Percentiles rank a stretch among this genome's conserved stretches.
Evolutionary conservation across 176 grass and related monocot genomes (phyloP).

Genomic region (Ensete ventricosum): DNA sequence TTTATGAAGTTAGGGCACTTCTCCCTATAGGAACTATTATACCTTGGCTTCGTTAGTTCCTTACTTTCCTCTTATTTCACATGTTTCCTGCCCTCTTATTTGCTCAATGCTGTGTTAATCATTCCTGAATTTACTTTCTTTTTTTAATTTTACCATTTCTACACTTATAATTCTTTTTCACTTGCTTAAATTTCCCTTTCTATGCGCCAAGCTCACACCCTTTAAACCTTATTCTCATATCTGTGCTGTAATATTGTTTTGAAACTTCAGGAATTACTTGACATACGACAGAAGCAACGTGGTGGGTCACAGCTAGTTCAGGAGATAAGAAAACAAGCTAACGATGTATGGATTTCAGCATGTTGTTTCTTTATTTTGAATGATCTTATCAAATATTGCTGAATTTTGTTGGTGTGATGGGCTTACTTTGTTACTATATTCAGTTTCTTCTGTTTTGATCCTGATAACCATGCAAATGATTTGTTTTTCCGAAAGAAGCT

Average conservation of each 20-base stretch:
- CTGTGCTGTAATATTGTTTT: not conserved
- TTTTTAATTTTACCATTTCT: not conserved
- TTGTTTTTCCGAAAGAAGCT: not conserved
- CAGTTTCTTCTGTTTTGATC: not conserved
- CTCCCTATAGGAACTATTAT: not conserved
- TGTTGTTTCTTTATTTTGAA: not conserved
- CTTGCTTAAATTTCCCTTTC: not conserved
- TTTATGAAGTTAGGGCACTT: not conserved
- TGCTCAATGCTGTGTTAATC: too few relatives aligned
- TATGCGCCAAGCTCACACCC: not conserved
- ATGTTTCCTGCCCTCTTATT: too few relatives aligned
- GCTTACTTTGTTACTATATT: not conserved
- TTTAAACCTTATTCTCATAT: not conserved
- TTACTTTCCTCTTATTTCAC: not conserved
- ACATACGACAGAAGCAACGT: slow-evolving; percentile 53
- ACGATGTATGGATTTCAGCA: slow-evolving; percentile 51
- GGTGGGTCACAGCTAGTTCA: slow-evolving; percentile 57
- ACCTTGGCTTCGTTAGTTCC: too few relatives aligned
- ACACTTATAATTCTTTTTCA: not conserved
- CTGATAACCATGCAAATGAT: not conserved
- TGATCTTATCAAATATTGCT: not conserved
- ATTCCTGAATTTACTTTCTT: not conserved
- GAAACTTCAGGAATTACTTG: slow-evolving; percentile 60
- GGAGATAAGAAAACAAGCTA: slow-evolving; percentile 91
- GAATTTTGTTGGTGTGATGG: not conserved